Percentiles rank a stretch among this genome's conserved stretches.
phyloP scores from a whole-genome alignment of 148 eudicot species.

The Pouteria glomerata region DNA sequence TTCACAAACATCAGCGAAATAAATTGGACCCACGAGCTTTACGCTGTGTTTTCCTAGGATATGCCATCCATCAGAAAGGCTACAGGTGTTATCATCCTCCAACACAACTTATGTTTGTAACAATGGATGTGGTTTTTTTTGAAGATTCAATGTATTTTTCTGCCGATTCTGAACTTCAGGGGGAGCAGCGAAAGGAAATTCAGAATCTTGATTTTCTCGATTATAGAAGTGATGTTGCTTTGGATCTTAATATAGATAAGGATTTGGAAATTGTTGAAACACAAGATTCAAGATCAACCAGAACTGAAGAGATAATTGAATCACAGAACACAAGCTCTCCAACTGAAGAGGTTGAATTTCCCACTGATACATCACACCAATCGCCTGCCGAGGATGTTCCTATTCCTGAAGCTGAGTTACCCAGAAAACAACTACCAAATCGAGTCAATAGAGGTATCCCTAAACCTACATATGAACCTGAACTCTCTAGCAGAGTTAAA shows the following conservation, averaged over 20 bases:
- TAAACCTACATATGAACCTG: not conserved
- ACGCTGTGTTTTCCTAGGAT: not conserved
- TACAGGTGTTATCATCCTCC: not conserved
- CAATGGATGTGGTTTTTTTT: no score
- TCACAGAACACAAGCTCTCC: no score
- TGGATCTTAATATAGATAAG: no score
- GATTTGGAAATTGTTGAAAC: no score
- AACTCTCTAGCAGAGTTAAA: no score
- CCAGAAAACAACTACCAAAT: not conserved
- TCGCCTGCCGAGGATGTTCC: not conserved
- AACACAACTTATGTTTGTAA: not conserved
- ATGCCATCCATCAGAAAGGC: not conserved
- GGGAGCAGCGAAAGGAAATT: not conserved
- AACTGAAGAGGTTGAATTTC: no score
- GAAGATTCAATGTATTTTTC: not conserved
- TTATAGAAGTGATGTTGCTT: no score
- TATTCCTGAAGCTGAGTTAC: not conserved
- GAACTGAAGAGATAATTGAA: no score
- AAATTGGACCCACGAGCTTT: not conserved
- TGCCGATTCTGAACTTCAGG: not conserved
- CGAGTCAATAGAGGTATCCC: not conserved
- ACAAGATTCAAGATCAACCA: no score
- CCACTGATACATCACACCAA: not conserved
- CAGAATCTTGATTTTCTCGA: not conserved
- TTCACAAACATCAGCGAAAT: slow-evolving; percentile 1